Conservation (phyloP, 1,284 basidiomycete genomes). For the Sanguinoderma infundibulare region DNA sequence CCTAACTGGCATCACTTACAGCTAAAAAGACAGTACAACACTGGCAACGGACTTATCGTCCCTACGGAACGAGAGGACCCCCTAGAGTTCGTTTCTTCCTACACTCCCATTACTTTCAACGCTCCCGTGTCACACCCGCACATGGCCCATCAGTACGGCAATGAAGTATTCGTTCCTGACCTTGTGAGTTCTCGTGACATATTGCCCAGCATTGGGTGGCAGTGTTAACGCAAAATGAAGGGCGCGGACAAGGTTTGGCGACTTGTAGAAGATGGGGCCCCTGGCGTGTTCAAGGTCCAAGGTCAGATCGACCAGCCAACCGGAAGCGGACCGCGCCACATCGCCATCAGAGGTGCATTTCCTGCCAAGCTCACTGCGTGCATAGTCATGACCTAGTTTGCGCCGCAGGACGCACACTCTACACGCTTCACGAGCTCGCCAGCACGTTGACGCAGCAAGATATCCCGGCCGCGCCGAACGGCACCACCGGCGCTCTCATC, state of each 20-base stretch:
- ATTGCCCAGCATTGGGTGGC: no score
- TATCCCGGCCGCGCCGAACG: conserved; percentile 52
- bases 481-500: conserved; percentile 48
- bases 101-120: conserved; percentile 58
- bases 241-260: conserved; percentile 72
- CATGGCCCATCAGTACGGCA: conserved; percentile 56
- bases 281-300: conserved; percentile 54
- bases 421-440: conserved; percentile 64
- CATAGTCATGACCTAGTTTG: not conserved
- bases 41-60: conserved; percentile 61
- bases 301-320: conserved; percentile 65
- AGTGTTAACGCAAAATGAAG: conserved; percentile 37
- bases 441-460: conserved; percentile 67
- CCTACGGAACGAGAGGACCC: conserved; percentile 43
- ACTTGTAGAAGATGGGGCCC: conserved; percentile 43
- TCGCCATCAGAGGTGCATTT: conserved; percentile 53
- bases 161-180: conserved; percentile 67
- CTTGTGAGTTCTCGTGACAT: no score
- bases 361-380: not conserved
- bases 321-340: conserved; percentile 72
- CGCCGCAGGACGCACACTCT: conserved; percentile 55
- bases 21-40: conserved; percentile 48
- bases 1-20: not conserved
- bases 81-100: conserved; percentile 45
- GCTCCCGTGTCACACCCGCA: conserved; percentile 61